Evolutionary conservation across 2,329 filamentous ascomycete species (phyloP).

Genomic region (Ophiostoma populinum): DNA sequence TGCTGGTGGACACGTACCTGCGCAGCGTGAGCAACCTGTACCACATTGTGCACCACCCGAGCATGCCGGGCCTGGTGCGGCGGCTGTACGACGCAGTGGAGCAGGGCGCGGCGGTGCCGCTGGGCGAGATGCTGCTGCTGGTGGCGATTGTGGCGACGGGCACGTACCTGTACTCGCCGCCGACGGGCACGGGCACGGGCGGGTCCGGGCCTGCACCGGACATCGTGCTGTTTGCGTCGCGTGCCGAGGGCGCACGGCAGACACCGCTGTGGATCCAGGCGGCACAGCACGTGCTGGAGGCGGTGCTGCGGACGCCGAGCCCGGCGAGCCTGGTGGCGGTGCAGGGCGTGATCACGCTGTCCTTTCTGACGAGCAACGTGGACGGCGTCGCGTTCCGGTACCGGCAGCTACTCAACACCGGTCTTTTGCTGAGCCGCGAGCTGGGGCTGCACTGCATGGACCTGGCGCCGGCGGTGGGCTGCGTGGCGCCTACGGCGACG

Average conservation of each 20-base stretch:
- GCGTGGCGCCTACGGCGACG: not conserved
- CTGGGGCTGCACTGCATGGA: conserved; percentile 6
- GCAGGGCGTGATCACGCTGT: conserved; percentile 5
- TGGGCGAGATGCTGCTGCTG: conserved; percentile 3
- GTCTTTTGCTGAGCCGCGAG: conserved; percentile 2
- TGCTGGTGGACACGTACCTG: not conserved
- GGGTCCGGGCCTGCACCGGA: too few relatives aligned
- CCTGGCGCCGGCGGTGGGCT: too few relatives aligned
- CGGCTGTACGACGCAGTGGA: conserved; percentile 2
- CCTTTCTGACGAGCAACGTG: conserved; percentile 3
- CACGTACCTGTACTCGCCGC: not conserved
- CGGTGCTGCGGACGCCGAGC: not conserved
- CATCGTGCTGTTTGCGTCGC: not conserved
- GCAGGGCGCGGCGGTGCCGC: not conserved
- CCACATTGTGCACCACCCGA: conserved; percentile 6
- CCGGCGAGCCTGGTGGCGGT: conserved; percentile 1
- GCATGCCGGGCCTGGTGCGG: not conserved
- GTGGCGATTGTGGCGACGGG: conserved; percentile 4
- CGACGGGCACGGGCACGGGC: not conserved
- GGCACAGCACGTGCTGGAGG: not conserved
- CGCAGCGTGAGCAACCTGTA: conserved; percentile 2
- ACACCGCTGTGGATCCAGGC: conserved; percentile 4
- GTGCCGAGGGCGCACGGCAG: not conserved
- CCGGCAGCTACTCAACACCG: conserved; percentile 3
- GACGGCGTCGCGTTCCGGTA: conserved; percentile 5